Percentiles rank a stretch among this genome's conserved stretches.
Conservation (phyloP, 2,329 filamentous ascomycete genomes). For the Fusarium succisae region DNA sequence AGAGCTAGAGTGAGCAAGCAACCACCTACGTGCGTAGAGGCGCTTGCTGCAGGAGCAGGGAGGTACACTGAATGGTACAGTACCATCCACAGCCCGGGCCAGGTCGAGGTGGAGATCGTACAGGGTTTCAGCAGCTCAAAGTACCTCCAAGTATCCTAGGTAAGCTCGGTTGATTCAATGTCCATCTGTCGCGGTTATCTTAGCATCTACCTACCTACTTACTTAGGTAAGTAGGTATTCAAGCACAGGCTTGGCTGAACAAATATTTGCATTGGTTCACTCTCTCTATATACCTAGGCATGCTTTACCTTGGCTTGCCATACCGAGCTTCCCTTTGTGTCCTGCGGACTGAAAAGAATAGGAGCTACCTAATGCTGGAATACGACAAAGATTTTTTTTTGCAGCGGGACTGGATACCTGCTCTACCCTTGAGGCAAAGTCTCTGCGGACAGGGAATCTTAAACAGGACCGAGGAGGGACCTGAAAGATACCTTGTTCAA, state of each 20-base stretch:
- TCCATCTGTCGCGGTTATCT: constrained; percentile 9
- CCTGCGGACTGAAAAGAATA: not conserved
- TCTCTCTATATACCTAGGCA: not conserved
- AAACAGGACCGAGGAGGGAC: not conserved
- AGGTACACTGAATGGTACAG: constrained; percentile 16
- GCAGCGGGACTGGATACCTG: not conserved
- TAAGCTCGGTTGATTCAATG: not conserved
- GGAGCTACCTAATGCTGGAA: not conserved
- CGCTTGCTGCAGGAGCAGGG: constrained; percentile 16
- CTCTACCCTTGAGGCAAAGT: not conserved
- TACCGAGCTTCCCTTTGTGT: not conserved
- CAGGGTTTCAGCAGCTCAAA: not conserved
- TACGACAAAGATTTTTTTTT: not conserved
- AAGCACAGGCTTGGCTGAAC: not conserved
- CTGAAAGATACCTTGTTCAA: not conserved
- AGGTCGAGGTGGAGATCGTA: constrained; percentile 14
- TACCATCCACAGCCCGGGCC: constrained; percentile 11
- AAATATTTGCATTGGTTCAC: not conserved
- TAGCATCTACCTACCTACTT: not conserved
- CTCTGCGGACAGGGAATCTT: not conserved
- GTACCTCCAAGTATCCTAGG: constrained; percentile 15
- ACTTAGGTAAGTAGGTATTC: no score
- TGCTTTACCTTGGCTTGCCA: not conserved
- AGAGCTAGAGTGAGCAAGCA: constrained; percentile 1
- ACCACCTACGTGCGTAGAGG: not conserved